These are phyloP conservation scores for Clonostachys sp. DNA, from an alignment of 2,329 filamentous ascomycete genomes.

Conservation along the genomic window DNA sequence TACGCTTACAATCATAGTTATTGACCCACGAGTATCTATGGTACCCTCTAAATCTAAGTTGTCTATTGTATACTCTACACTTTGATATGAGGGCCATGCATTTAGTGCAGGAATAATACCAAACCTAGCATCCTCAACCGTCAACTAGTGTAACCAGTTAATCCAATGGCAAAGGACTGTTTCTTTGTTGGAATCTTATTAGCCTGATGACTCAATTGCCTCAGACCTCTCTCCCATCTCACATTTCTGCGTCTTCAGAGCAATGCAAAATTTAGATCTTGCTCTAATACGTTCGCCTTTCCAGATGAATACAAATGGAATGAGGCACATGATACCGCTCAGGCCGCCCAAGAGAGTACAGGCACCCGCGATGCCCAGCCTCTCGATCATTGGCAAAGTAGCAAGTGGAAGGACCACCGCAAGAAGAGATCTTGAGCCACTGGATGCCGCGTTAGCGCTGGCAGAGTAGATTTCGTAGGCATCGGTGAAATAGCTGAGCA, in stretches of 20 bases:
- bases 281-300: constrained; percentile 49
- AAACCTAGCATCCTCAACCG: no score
- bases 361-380: constrained; percentile 42
- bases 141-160: no score
- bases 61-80: no score
- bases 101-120: no score
- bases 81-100: no score
- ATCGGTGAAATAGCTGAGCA: constrained; percentile 61
- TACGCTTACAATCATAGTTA: no score
- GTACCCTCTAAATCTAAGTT: no score
- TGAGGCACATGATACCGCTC: constrained; percentile 41
- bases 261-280: constrained; percentile 57
- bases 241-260: constrained; percentile 45
- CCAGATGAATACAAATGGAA: constrained; percentile 50
- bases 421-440: constrained; percentile 89
- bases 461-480: constrained; percentile 65
- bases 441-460: constrained; percentile 77
- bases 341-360: constrained; percentile 47
- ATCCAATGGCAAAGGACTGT: no score
- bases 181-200: no score
- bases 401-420: constrained; percentile 66
- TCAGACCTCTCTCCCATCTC: constrained; percentile 34
- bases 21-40: no score
- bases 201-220: not conserved
- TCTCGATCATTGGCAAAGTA: constrained; percentile 41